A percentile compares a stretch with the other conserved stretches of the same genome.
These are phyloP conservation scores for Anethum foeniculum DNA, from an alignment of 140 eudicot species.

Conservation along the genomic window DNA sequence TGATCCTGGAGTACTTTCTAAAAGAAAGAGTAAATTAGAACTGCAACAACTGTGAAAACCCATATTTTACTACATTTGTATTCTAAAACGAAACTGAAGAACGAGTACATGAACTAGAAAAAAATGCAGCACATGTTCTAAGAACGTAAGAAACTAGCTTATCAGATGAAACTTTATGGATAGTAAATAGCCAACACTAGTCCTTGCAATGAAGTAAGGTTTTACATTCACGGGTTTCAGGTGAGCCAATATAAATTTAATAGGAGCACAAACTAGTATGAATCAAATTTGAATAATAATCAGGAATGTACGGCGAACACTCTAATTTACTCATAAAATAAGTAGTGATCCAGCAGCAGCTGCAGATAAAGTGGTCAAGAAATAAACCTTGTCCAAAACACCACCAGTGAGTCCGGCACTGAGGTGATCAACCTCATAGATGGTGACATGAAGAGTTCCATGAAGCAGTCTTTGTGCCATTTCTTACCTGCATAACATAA, in stretches of 20 bases:
- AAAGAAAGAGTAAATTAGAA: no score
- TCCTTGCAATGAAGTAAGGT: neutral
- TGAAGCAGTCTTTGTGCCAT: slow-evolving; percentile 47
- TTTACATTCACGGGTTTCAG: neutral
- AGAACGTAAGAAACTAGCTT: no score
- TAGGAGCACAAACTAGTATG: neutral
- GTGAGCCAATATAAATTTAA: neutral
- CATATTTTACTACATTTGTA: no score
- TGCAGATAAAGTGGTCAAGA: neutral
- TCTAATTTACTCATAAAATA: no score
- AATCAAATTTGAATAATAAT: neutral
- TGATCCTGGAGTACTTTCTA: no score
- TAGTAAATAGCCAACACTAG: no score
- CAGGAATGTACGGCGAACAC: no score
- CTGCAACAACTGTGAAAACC: no score
- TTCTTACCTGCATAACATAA: slow-evolving; percentile 20
- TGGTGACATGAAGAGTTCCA: slow-evolving; percentile 51
- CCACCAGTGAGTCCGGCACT: slow-evolving; percentile 7
- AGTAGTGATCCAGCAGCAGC: neutral
- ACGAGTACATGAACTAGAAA: no score
- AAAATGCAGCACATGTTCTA: no score
- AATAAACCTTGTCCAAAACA: slow-evolving; percentile 34
- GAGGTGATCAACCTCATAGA: slow-evolving; percentile 46
- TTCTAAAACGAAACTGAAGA: no score
- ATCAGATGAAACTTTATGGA: no score